Evolutionary conservation across 2,329 filamentous ascomycete genomes (phyloP).

Genomic region (Ploettnerulaceae sp.): DNA sequence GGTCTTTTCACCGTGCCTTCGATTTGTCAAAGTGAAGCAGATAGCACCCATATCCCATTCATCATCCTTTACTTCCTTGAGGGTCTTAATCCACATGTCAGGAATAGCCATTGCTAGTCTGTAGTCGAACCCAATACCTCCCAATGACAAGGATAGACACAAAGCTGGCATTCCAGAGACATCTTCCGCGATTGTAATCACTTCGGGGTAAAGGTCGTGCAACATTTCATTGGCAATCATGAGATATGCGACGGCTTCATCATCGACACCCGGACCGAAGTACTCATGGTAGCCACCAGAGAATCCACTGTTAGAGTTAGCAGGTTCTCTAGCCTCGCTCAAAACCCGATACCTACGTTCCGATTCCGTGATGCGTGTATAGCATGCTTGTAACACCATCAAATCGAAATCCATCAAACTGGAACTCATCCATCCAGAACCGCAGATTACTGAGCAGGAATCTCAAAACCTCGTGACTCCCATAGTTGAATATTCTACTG

Average conservation of each 20-base stretch:
- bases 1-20: constrained; percentile 93
- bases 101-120: constrained; percentile 95
- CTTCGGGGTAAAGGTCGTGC: constrained; percentile 80
- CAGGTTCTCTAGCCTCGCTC: neutral
- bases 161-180: constrained; percentile 98
- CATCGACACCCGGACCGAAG: constrained; percentile 82
- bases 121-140: constrained; percentile 95
- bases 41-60: constrained; percentile 87
- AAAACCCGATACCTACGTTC: constrained; percentile 62
- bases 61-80: constrained; percentile 84
- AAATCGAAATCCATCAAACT: constrained; percentile 95
- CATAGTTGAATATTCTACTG: constrained; percentile 95
- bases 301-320: constrained; percentile 62
- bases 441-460: constrained; percentile 92
- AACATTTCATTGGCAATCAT: constrained; percentile 97
- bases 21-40: constrained; percentile 83
- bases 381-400: constrained; percentile 99
- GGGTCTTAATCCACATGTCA: constrained; percentile 98
- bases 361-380: constrained; percentile 92
- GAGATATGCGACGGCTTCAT: constrained; percentile 90
- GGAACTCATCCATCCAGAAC: constrained; percentile 99
- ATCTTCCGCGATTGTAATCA: constrained; percentile 92
- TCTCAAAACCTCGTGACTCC: constrained; percentile 87
- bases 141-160: constrained; percentile 77
- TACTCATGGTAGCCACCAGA: constrained; percentile 98